phyloP scores from a whole-genome alignment of 768 basidiomycete species.

The Trametes punicea region DNA sequence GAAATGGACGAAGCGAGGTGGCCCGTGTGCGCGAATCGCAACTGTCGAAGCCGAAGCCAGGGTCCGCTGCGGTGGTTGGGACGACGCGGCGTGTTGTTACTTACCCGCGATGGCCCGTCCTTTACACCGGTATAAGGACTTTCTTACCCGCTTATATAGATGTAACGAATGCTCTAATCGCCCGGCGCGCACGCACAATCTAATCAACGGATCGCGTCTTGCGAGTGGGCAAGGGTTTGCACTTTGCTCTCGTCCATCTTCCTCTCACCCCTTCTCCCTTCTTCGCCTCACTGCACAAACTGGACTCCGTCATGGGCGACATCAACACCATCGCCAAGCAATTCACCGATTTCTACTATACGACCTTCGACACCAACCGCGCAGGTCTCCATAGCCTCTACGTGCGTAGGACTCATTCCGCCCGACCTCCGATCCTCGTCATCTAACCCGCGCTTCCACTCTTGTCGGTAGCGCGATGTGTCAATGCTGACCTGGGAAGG shows the following conservation, averaged over 20 bases:
- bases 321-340: constrained; percentile 71
- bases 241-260: constrained; percentile 11
- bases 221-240: constrained; percentile 11
- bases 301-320: constrained; percentile 56
- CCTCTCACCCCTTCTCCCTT: constrained; percentile 18
- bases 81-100: not conserved
- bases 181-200: not conserved
- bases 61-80: not conserved
- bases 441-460: constrained; percentile 4
- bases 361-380: constrained; percentile 67
- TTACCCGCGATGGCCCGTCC: not conserved
- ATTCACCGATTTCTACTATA: constrained; percentile 83
- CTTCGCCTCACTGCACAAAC: constrained; percentile 17
- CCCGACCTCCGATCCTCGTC: not conserved
- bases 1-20: constrained; percentile 4
- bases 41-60: not conserved
- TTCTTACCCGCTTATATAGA: constrained; percentile 16
- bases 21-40: not conserved
- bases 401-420: constrained; percentile 51
- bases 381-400: constrained; percentile 60
- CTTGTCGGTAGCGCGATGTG: constrained; percentile 52
- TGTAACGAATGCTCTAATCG: not conserved
- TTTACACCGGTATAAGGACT: not conserved
- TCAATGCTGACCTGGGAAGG: constrained; percentile 91
- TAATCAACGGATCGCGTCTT: constrained; percentile 21